These are phyloP conservation scores for Porphyra umbilicalis DNA, from an alignment of 31 red algal genomes.

Conservation along the genomic window DNA sequence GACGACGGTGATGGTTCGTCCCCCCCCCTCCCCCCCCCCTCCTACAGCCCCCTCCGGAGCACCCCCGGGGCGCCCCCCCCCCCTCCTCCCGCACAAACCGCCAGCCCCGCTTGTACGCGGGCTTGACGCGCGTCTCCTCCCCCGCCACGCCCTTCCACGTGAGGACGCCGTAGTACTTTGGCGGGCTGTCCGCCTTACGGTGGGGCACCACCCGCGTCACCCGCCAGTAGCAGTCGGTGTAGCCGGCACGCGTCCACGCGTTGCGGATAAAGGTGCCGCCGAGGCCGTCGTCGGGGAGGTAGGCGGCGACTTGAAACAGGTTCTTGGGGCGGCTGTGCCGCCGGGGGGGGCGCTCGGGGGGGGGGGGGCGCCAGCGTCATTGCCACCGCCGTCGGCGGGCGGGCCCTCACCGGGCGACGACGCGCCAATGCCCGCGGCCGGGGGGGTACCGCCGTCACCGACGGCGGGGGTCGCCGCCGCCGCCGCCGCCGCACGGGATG, in stretches of 20 bases:
- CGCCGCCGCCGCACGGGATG: not conserved
- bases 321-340: slow-evolving; percentile 21
- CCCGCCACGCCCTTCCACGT: slow-evolving; percentile 47
- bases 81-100: slow-evolving; percentile 34
- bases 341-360: not conserved
- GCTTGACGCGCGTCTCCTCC: slow-evolving; percentile 22
- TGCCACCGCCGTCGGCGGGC: not conserved
- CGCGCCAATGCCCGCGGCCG: not conserved
- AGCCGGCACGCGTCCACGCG: slow-evolving; percentile 43
- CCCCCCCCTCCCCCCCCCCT: not conserved
- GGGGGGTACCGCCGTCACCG: not conserved
- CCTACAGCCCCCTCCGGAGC: not conserved
- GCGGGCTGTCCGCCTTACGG: slow-evolving; percentile 7
- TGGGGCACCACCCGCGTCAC: slow-evolving; percentile 27
- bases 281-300: slow-evolving; percentile 33
- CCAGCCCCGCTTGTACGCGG: slow-evolving; percentile 48
- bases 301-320: slow-evolving; percentile 26
- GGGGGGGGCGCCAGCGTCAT: not conserved
- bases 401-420: not conserved
- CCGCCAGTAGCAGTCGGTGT: slow-evolving; percentile 42
- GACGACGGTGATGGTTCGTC: too few species aligned
- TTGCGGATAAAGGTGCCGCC: slow-evolving; percentile 36
- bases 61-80: not conserved
- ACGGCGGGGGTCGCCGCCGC: not conserved
- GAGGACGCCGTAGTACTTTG: slow-evolving; percentile 32